Evolutionary conservation across 139 green algal species (phyloP).

Genomic region (Micractinium conductrix): DNA sequence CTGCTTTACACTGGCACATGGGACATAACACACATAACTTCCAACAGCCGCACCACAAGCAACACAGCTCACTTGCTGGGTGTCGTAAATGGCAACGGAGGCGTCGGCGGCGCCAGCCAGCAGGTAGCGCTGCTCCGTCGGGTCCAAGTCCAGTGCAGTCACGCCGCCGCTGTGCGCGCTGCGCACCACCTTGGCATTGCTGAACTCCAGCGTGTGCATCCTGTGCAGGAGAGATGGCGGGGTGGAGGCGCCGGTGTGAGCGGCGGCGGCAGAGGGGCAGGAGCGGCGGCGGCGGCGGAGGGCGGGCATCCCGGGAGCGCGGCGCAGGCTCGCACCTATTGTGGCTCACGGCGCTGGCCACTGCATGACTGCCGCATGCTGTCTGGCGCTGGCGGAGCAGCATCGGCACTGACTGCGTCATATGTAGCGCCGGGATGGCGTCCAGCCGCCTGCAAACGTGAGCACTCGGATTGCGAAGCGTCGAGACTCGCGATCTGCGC

Average conservation of each 20-base stretch:
- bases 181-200: slow-evolving; percentile 16
- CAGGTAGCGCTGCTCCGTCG: slow-evolving; percentile 75
- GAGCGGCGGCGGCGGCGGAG: neutral
- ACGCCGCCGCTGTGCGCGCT: slow-evolving; percentile 53
- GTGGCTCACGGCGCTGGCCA: neutral
- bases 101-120: slow-evolving; percentile 53
- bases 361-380: neutral
- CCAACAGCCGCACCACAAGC: too few relatives aligned
- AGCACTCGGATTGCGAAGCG: too few relatives aligned
- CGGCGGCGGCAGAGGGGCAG: neutral
- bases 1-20: too few relatives aligned
- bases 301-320: neutral
- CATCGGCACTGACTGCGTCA: neutral
- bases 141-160: slow-evolving; percentile 68
- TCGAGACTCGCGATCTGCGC: too few relatives aligned
- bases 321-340: neutral
- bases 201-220: slow-evolving; percentile 26
- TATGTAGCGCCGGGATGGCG: too few relatives aligned
- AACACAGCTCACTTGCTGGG: slow-evolving; percentile 44
- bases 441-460: too few relatives aligned
- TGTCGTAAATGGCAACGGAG: slow-evolving; percentile 67
- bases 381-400: neutral
- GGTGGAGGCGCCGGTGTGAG: neutral
- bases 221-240: neutral
- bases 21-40: too few relatives aligned